Base-by-base conservation (phyloP, 345 rosid species). In the Combretum micranthum region DNA sequence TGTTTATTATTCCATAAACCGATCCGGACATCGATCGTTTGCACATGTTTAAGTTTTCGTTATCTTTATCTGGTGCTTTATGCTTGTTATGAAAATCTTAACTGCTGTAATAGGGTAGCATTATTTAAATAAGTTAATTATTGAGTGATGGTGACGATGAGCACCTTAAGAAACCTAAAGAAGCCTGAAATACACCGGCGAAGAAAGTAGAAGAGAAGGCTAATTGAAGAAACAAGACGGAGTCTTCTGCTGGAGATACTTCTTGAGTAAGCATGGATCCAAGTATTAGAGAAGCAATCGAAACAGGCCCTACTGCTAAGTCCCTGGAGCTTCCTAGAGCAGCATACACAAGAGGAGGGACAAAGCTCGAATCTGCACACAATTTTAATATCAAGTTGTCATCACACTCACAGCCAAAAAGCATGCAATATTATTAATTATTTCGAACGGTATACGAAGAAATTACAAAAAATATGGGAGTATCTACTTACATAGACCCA, bases 251-350 rank as follows among this genome's bases (percentile, higher is more conserved):
- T 4, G 97, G 94, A 25, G 99, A 93, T 13, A 80, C 96, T 77
- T 83, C 76, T 65, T 89, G 91, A 46, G 79, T 76, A 47, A 93
- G 80, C 99, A 93, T 93, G 63, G 97, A 89, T 42, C 99, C 99
- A 69, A 93, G 57, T 42, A 93, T 82, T 56, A 93, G 83, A 46
- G 99, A 93, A 42, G 97, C 94, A 60, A 91, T 93, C 0, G 98
- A 92, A 15, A 92, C 91, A 11, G 98, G 97, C 17, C 98, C 98
- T 18, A 88, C 97, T 2, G 95, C 98, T 17, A 92, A 82, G 64
- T 92, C 97, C 69, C 91, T 81, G 3, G 98, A 92, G 80, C 98
- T 92, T 59, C 97, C 98, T 50, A 88, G 80, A n/a, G 83, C 87
- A 53, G 93, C 87, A 74, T 92, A 92, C 13, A 88, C 83, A 65